Percentiles rank a stretch among this genome's conserved stretches.
Evolutionary conservation across 179 eudicot genomes (phyloP).

Genomic region (Carnegiea gigantea): DNA sequence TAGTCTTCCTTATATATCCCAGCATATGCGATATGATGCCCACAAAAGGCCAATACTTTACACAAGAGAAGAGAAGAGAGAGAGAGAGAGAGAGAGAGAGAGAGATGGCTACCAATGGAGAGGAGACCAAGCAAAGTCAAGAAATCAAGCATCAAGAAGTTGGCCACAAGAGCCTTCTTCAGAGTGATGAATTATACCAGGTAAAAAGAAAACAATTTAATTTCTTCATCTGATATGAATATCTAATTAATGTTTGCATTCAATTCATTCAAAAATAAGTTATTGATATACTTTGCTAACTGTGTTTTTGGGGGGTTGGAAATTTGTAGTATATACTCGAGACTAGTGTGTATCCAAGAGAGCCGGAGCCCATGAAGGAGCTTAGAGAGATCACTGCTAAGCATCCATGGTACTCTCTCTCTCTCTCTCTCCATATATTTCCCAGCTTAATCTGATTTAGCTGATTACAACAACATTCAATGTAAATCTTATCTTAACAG

Average conservation of each 20-base stretch:
- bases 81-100: not conserved
- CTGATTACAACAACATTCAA: no score
- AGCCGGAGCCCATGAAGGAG: constrained; percentile 86
- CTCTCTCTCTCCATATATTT: not conserved
- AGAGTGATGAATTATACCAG: constrained; percentile 89
- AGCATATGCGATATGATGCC: no score
- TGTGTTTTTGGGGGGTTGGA: not conserved
- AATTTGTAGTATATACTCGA: constrained; percentile 69
- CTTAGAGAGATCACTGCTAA: constrained; percentile 83
- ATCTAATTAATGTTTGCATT: not conserved
- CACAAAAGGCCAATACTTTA: not conserved
- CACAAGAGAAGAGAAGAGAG: not conserved
- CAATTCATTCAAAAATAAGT: no score
- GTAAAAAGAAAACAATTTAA: constrained; percentile 25
- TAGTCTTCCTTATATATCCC: not conserved
- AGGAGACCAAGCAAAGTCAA: constrained; percentile 22
- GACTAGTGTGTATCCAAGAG: constrained; percentile 90
- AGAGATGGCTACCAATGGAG: not conserved
- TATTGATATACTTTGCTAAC: not conserved
- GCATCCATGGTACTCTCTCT: constrained; percentile 63
- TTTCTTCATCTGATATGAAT: not conserved
- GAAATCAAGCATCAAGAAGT: constrained; percentile 58
- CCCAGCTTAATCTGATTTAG: no score
- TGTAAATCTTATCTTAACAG: no score
- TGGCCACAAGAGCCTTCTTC: constrained; percentile 93